A percentile compares a stretch with the other conserved stretches of the same genome.
Conservation (phyloP, 352 stramenopile species). For the Phytophthora citrophthora region DNA sequence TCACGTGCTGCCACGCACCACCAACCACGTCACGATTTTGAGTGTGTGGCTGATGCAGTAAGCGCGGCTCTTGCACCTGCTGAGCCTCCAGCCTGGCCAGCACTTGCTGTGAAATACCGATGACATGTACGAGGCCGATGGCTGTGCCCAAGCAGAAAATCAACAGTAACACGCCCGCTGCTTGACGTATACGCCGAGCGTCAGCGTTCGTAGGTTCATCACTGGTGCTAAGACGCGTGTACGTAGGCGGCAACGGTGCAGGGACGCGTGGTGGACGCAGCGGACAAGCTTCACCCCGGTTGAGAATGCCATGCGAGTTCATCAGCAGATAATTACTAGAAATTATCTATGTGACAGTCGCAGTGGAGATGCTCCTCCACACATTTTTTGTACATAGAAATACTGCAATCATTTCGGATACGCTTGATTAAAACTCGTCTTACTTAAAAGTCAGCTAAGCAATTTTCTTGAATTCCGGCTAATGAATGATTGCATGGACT, state of each 20-base stretch:
- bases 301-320: constrained; percentile 23
- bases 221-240: constrained; percentile 4
- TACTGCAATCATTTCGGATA: constrained; percentile 8
- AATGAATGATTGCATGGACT: too few species aligned
- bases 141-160: constrained; percentile 45
- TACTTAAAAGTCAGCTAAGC: too few species aligned
- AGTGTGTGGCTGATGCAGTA: constrained; percentile 28
- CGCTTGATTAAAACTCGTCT: not conserved
- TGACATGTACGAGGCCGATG: constrained; percentile 47
- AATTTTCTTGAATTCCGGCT: too few species aligned
- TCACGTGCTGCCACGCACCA: constrained; percentile 17
- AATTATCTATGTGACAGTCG: constrained; percentile 26
- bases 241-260: constrained; percentile 2
- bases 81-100: constrained; percentile 40
- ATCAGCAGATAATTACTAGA: constrained; percentile 2
- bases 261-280: constrained; percentile 31
- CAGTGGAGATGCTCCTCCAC: constrained; percentile 19
- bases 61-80: constrained; percentile 24
- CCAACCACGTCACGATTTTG: constrained; percentile 22
- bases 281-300: constrained; percentile 20
- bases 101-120: constrained; percentile 46
- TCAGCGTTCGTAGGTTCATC: constrained; percentile 3
- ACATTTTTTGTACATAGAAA: constrained; percentile 21
- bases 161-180: constrained; percentile 33
- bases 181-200: constrained; percentile 8